A percentile compares a stretch with the other conserved stretches of the same genome.
phyloP scores from a whole-genome alignment of 2,329 filamentous ascomycete species.

The Beauveria medogensis region DNA sequence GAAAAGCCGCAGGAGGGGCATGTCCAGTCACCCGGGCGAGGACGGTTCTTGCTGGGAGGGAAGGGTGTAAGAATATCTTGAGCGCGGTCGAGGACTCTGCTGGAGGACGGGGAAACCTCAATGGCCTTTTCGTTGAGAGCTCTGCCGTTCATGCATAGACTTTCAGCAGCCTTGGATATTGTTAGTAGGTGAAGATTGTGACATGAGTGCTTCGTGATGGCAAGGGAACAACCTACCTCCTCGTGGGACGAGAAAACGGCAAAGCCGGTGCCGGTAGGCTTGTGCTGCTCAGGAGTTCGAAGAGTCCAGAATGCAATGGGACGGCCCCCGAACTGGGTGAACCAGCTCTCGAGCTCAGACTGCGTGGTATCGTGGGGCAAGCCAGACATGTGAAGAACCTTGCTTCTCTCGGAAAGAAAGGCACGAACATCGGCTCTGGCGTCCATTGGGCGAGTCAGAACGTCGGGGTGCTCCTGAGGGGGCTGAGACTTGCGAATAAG shows the following conservation, averaged over 20 bases:
- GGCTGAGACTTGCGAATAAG: constrained; percentile 95
- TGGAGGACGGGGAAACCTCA: constrained; percentile 96
- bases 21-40: constrained; percentile 95
- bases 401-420: constrained; percentile 92
- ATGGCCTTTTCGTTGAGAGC: constrained; percentile 98
- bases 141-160: constrained; percentile 97
- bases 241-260: constrained; percentile 98
- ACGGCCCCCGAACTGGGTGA: constrained; percentile 94
- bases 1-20: constrained; percentile 98
- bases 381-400: constrained; percentile 96
- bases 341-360: constrained; percentile 98
- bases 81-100: constrained; percentile 88
- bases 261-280: constrained; percentile 97
- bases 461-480: constrained; percentile 85
- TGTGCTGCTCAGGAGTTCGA: constrained; percentile 95
- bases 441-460: constrained; percentile 91
- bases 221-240: constrained; percentile 60
- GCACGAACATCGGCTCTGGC: constrained; percentile 92
- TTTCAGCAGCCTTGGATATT: constrained; percentile 74
- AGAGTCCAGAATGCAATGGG: constrained; percentile 99
- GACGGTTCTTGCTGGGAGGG: constrained; percentile 96
- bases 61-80: constrained; percentile 95
- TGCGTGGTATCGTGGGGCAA: constrained; percentile 97
- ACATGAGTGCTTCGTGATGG: neutral
- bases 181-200: neutral